Base-by-base conservation (phyloP, 108 stramenopile species). In the Nitzschia sp. region DNA sequence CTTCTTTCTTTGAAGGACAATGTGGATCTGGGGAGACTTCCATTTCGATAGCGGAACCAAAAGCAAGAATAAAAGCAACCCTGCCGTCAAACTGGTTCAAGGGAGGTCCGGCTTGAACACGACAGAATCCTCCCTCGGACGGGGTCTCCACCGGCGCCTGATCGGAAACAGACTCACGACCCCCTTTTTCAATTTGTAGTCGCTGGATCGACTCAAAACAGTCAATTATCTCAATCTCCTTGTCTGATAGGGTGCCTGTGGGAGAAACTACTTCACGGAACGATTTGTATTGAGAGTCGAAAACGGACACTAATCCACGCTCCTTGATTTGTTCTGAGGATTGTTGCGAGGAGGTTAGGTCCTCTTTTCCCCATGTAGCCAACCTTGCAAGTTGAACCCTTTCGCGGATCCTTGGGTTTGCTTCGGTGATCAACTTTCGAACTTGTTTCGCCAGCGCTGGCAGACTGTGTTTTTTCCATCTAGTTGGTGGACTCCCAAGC, bases 381-480 rank as follows among this genome's bases (percentile, higher is more conserved):
- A 54, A 25, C 19, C 53, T 21, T 6, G 24, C 19, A 15, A 54
- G 53, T n/a, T 54, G 53, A 6, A 54, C 53, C 6, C 53, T 6
- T 54, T 54, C 53, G 8, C n/a, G 53, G n/a, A 24, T 6, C 18
- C 53, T 54, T n/a, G 53, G 53, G n/a, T 54, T 54, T 5, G 24
- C 53, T 24, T 54, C 24, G n/a, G 13, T 54, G 18, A 54, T 54
- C 11, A 54, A n/a, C 24, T 54, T 54, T 54, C 53, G 53, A 54
- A 54, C 24, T 24, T 54, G 53, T 54, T 18, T 6, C 23, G 53
- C 8, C 53, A 54, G n/a, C 8, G 53, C 53, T 17, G 53, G 53
- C 19, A 54, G 53, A n/a, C 53, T 54, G 53, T 54, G 53, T 25
- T 54, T 54, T n/a, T 54, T 54, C 53, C 53, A 54, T 6, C 24